phyloP scores from a whole-genome alignment of 129 eudicot genomes.

The Chrysanthemum lavandulifolium region DNA sequence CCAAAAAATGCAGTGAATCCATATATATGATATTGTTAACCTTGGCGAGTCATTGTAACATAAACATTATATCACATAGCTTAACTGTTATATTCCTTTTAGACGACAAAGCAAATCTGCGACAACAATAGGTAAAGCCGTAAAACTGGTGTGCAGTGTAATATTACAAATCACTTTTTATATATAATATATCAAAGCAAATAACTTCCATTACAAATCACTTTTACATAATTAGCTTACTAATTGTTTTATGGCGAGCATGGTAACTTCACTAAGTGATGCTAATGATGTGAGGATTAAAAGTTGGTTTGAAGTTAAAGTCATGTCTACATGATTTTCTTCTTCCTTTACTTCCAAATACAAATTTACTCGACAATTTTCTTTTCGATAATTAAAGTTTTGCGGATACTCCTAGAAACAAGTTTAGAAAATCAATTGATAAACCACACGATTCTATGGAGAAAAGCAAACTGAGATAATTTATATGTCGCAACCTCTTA shows the following conservation, averaged over 20 bases:
- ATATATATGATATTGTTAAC: too few relatives aligned
- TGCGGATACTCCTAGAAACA: too few relatives aligned
- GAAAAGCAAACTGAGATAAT: not conserved
- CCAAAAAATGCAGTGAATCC: too few relatives aligned
- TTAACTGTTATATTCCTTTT: too few relatives aligned
- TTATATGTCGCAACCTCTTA: not conserved
- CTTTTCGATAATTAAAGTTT: not conserved
- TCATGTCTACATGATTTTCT: conserved; percentile 7
- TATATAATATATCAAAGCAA: not conserved
- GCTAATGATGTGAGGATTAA: not conserved
- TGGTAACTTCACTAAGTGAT: not conserved
- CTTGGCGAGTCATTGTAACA: too few relatives aligned
- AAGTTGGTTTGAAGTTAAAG: conserved; percentile 16
- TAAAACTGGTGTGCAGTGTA: too few relatives aligned
- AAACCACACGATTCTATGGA: not conserved
- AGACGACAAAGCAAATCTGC: too few relatives aligned
- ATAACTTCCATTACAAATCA: too few relatives aligned
- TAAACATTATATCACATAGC: too few relatives aligned
- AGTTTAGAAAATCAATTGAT: not conserved
- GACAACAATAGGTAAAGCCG: too few relatives aligned
- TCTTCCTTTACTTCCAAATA: conserved; percentile 8
- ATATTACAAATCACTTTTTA: too few relatives aligned
- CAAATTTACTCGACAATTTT: not conserved
- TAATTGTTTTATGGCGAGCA: not conserved
- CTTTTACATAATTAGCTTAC: too few relatives aligned